These are phyloP conservation scores for Triangularia verruculosa DNA, from an alignment of 2,329 filamentous ascomycete species.

Conservation along the genomic window DNA sequence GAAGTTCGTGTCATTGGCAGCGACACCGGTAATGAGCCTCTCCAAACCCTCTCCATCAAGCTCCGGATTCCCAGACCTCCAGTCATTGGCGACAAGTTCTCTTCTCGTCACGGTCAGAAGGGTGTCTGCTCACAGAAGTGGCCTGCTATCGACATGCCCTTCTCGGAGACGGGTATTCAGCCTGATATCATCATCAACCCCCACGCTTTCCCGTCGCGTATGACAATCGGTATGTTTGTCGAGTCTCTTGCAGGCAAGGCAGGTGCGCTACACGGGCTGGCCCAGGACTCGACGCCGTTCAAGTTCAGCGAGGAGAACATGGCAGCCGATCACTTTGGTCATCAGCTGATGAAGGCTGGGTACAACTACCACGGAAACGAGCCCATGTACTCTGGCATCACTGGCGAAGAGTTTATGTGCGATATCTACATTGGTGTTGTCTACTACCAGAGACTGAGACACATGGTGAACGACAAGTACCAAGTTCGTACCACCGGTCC, in stretches of 20 bases:
- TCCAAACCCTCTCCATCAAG: slow-evolving; percentile 88
- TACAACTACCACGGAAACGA: slow-evolving; percentile 99
- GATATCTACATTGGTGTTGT: slow-evolving; percentile 97
- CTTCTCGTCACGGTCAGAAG: slow-evolving; percentile 96
- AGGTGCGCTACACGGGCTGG: slow-evolving; percentile 89
- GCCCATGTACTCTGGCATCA: slow-evolving; percentile 97
- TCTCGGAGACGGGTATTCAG: slow-evolving; percentile 93
- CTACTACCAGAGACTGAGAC: slow-evolving; percentile 94
- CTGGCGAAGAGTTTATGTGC: slow-evolving; percentile 85
- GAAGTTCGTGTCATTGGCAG: slow-evolving; percentile 88
- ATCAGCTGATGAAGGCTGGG: slow-evolving; percentile 90
- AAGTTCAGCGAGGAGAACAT: slow-evolving; percentile 90
- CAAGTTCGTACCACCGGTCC: slow-evolving; percentile 96
- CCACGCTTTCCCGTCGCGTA: slow-evolving; percentile 97
- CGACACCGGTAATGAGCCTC: slow-evolving; percentile 77
- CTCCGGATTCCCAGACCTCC: slow-evolving; percentile 86
- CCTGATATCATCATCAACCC: slow-evolving; percentile 99
- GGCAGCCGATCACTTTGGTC: slow-evolving; percentile 90
- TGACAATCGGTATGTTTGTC: slow-evolving; percentile 99
- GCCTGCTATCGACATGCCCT: slow-evolving; percentile 91
- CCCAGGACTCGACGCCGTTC: slow-evolving; percentile 94
- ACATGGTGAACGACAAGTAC: slow-evolving; percentile 99
- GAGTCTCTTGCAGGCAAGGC: slow-evolving; percentile 95
- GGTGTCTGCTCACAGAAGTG: slow-evolving; percentile 96
- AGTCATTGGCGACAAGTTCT: slow-evolving; percentile 98